Percentiles rank a stretch among this genome's conserved stretches.
Evolutionary conservation across 2,329 filamentous ascomycete species (phyloP).

Genomic region (Trichoderma hamatum): DNA sequence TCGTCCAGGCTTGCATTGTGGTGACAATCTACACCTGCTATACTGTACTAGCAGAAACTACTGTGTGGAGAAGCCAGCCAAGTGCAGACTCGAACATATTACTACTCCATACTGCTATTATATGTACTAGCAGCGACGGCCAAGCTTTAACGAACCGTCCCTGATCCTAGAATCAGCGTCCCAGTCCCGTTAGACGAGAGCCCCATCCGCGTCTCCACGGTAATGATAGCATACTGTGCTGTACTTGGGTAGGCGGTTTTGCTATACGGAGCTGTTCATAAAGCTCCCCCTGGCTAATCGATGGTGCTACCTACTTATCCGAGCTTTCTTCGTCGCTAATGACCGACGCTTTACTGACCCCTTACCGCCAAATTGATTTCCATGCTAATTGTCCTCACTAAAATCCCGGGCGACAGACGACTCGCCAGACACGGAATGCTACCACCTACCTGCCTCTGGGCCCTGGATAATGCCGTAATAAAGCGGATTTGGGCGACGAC

Average conservation of each 20-base stretch:
- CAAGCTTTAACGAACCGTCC: constrained; percentile 6
- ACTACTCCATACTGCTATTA: background rate
- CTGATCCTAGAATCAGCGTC: constrained; percentile 1
- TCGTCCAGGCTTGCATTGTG: background rate
- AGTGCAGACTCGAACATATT: background rate
- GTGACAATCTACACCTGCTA: constrained; percentile 5
- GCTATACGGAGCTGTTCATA: constrained; percentile 23
- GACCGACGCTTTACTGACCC: constrained; percentile 12
- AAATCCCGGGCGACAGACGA: background rate
- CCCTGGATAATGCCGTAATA: constrained; percentile 1
- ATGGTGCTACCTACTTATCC: constrained; percentile 7
- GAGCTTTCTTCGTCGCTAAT: constrained; percentile 18
- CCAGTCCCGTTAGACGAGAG: constrained; percentile 19
- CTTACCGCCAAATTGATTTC: constrained; percentile 18
- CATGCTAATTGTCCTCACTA: constrained; percentile 13
- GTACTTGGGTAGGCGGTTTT: no score
- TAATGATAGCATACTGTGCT: constrained; percentile 22
- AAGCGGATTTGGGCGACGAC: constrained; percentile 7
- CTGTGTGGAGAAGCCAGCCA: background rate
- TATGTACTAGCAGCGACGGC: background rate
- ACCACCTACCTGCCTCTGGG: background rate
- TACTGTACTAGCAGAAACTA: background rate
- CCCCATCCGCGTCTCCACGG: constrained; percentile 21
- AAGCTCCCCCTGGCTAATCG: background rate
- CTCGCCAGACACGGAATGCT: constrained; percentile 12